A percentile compares a stretch with the other conserved stretches of the same genome.
Evolutionary conservation across 176 grass and related monocot species (phyloP).

Genomic region (Otatea glauca): DNA sequence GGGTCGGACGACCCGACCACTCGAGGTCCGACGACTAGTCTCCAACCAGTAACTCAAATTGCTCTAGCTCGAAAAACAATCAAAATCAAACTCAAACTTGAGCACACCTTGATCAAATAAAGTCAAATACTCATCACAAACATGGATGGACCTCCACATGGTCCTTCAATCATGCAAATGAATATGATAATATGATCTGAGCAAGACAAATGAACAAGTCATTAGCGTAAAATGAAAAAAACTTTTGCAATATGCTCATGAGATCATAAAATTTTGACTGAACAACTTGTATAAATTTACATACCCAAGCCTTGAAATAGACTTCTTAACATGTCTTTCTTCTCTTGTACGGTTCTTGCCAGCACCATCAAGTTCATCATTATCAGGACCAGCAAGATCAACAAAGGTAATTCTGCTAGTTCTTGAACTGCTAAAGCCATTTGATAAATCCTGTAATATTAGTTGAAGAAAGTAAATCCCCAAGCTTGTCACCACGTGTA

Average conservation of each 20-base stretch:
- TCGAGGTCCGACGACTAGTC: no score
- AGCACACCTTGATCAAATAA: no score
- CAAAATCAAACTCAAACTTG: no score
- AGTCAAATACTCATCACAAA: no score
- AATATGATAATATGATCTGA: no score
- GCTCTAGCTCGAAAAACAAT: no score
- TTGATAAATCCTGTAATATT: constrained; percentile 68
- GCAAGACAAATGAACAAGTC: neutral
- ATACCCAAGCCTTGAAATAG: constrained; percentile 93
- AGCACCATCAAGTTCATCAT: constrained; percentile 58
- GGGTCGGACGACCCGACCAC: no score
- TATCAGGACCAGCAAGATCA: constrained; percentile 88
- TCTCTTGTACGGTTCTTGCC: constrained; percentile 69
- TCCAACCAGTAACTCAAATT: no score
- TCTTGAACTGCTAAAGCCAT: constrained; percentile 81
- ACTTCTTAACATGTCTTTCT: constrained; percentile 82
- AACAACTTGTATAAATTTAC: constrained; percentile 32
- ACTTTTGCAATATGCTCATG: neutral
- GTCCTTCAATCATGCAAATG: no score
- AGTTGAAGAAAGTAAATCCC: constrained; percentile 39
- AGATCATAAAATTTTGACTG: neutral
- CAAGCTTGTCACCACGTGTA: constrained; percentile 19
- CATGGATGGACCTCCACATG: no score
- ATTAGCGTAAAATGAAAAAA: neutral
- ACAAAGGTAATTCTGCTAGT: constrained; percentile 87